These are phyloP conservation scores for Sclerotinia minor DNA, from an alignment of 2,329 filamentous ascomycete species.

Conservation along the genomic window DNA sequence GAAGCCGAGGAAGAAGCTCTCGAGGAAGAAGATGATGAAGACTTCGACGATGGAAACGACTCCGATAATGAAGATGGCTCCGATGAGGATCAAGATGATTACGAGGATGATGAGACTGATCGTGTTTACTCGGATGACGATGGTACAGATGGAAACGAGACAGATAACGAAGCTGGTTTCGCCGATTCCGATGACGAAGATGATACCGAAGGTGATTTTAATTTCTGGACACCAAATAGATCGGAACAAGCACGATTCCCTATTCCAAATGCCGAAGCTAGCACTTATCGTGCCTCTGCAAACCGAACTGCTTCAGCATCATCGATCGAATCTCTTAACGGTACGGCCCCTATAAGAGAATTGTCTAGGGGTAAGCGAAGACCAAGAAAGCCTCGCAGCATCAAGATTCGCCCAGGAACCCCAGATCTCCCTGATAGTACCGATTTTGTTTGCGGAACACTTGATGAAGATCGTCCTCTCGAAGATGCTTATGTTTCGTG, in stretches of 20 bases:
- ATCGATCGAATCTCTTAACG: conserved; percentile 53
- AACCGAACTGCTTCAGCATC: conserved; percentile 57
- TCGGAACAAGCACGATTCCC: conserved; percentile 32
- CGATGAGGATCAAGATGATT: conserved; percentile 61
- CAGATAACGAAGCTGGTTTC: conserved; percentile 68
- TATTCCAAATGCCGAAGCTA: conserved; percentile 30
- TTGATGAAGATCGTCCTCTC: conserved; percentile 92
- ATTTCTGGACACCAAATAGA: conserved; percentile 59
- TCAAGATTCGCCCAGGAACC: conserved; percentile 64
- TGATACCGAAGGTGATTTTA: conserved; percentile 62
- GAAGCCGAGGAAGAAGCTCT: conserved; percentile 90
- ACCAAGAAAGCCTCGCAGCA: conserved; percentile 39
- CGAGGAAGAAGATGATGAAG: conserved; percentile 65
- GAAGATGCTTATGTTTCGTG: conserved; percentile 90
- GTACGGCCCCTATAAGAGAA: conserved; percentile 35
- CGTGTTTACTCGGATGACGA: conserved; percentile 53
- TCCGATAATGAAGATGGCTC: conserved; percentile 50
- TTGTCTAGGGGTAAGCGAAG: conserved; percentile 25
- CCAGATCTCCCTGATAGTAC: conserved; percentile 94
- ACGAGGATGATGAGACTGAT: conserved; percentile 64
- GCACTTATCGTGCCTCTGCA: conserved; percentile 37
- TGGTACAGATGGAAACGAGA: conserved; percentile 64
- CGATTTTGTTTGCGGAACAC: conserved; percentile 96
- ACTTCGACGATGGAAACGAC: conserved; percentile 45
- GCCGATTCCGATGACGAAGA: conserved; percentile 68